Base-by-base conservation (phyloP, 768 basidiomycete genomes). In the Nevesoporus exiguus region DNA sequence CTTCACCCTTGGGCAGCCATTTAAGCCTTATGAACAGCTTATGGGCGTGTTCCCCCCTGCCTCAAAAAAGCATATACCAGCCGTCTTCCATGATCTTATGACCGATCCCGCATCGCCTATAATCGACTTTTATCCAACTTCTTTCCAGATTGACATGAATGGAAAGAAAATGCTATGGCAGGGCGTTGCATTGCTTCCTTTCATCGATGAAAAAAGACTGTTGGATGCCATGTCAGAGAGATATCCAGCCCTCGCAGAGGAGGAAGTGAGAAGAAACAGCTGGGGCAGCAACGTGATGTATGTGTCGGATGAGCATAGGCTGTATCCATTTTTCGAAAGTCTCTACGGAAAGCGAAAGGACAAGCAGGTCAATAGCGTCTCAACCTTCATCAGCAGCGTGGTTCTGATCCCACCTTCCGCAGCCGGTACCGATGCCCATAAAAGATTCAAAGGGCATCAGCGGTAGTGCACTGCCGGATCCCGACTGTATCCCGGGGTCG, bases 111-210 rank as follows among this genome's bases (percentile, higher is more conserved):
- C 87, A 30, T 98, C 95, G 0, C 92, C 93, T 8, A 98, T 98
- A 70, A 83, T 93, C 55, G 95, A 98, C 65, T 98, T 98, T 75
- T 98, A 98, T 72, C 96, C 96, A 0, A 58, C 78, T 0, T 83
- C 87, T 15, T 99, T 99, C 70, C 84, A 95, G 62, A 87, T 98
- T 65, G 97, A 99, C 71, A 99, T 99, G 97, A 99, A 99, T 66
- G 97, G 97, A 54, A 98, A 98, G 76, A 91, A 90, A 73, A 98
- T 98, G 95, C 80, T 90, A 7, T 99, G 97, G 97, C 96, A 99
- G 71, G 97, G 97, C 50, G 93, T 99, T 52, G 95, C 97, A 0
- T 76, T 99, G 9, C 76, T 99, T 21, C 95, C 97, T 0, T 99
- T 98, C 76, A 98, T 99, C 58, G 91, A 98, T 66, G 79, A 86